Base-by-base conservation (phyloP, 345 rosid species). In the Moricandia arvensis region DNA sequence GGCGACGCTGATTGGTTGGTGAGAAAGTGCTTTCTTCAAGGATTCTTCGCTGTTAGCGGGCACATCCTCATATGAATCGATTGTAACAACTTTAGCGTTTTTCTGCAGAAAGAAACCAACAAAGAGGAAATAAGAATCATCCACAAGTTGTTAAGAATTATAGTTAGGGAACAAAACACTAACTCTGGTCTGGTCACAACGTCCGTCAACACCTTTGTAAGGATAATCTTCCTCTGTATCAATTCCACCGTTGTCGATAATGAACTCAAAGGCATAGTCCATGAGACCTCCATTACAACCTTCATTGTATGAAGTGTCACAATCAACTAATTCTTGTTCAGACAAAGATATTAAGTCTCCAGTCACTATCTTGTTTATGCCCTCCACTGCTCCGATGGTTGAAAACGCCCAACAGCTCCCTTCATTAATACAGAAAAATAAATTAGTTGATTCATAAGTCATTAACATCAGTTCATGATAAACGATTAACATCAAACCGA, bases 391-490 rank as follows among this genome's bases (percentile, higher is more conserved):
- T 15, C 93, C 93, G 4, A 91, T 78, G 0, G 98, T 75, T 26
- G 97, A 91, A 77, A 93, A 93, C 12, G 97, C 98, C 98, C 98
- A 91, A 75, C 97, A 93, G 77, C 97, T 91, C 75, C 96, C 97
- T 87, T 72, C 33, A 69, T 76, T 63, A 63, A 37, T 63, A 51
- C 16, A 55, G n/a, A 18, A 45, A 0, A 62, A 1, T 0, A 47
- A 53, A 21, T 18, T 8, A 72, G 34, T 71, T 17, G 62, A 26
- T 43, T 30, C 3, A 45, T 29, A 55, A 57, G 13, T 66, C 58
- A 65, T 57, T 57, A 63, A 34, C 38, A 53, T 63, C 16, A 65
- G 30, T 37, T 13, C 35, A 49, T 1, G 55, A 49, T 27, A 53
- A 17, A 29, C 7, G 63, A 21, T 11, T 53, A 35, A 38, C 1